These are phyloP conservation scores for Quercus agrifolia DNA, from an alignment of 306 rosid genomes.

Conservation along the genomic window DNA sequence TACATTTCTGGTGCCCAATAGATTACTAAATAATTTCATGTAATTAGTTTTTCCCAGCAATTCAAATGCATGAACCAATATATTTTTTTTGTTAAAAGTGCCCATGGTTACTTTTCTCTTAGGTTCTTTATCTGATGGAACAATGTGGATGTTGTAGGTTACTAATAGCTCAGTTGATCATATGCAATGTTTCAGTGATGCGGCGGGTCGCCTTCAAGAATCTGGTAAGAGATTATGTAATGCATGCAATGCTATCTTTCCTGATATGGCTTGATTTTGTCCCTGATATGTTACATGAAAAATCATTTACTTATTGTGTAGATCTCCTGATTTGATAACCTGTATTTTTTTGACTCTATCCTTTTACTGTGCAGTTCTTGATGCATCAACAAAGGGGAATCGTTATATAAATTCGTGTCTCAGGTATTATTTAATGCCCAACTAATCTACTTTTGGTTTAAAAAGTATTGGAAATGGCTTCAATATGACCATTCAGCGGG, in stretches of 20 bases:
- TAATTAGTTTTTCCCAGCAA: neutral
- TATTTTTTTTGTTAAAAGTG: too few species aligned
- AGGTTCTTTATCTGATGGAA: neutral
- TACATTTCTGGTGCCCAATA: neutral
- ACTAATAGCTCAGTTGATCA: conserved; percentile 74
- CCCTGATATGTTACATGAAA: neutral
- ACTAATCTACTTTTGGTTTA: neutral
- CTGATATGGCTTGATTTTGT: neutral
- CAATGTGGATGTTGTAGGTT: conserved; percentile 32
- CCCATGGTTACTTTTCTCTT: too few species aligned
- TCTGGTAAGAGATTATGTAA: conserved; percentile 45
- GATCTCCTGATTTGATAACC: neutral
- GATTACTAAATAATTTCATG: neutral
- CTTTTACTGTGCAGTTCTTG: conserved; percentile 56
- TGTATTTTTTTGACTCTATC: neutral
- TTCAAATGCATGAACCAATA: neutral
- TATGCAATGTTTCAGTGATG: conserved; percentile 74
- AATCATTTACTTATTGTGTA: neutral
- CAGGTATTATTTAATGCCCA: conserved; percentile 41
- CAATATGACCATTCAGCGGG: neutral
- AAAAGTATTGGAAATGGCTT: neutral
- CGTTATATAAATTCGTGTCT: conserved; percentile 82
- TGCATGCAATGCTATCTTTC: neutral
- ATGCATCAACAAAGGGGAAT: conserved; percentile 79
- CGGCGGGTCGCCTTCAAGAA: conserved; percentile 91